A percentile compares a stretch with the other conserved stretches of the same genome.
Conservation (phyloP, 2,329 filamentous ascomycete species). For the Plenodomus lindquistii region DNA sequence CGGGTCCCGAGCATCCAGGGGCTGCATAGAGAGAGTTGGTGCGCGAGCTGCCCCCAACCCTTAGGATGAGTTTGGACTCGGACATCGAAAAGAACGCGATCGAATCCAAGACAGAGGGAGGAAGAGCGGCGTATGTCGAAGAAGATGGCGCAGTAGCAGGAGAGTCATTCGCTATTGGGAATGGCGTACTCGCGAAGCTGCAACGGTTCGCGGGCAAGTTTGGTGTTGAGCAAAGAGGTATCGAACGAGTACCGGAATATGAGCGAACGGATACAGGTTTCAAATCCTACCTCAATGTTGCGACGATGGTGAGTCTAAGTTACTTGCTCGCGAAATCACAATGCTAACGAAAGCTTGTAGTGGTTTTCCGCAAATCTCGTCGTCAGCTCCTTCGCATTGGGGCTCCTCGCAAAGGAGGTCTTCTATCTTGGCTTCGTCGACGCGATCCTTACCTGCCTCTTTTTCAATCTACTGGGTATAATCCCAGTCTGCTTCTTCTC, state of each 20-base stretch:
- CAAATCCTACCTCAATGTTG: constrained; percentile 64
- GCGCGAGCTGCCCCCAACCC: too few species aligned
- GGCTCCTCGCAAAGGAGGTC: constrained; percentile 68
- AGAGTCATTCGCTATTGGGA: constrained; percentile 62
- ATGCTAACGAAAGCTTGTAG: constrained; percentile 42
- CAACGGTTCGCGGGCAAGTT: constrained; percentile 67
- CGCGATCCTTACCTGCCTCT: constrained; percentile 70
- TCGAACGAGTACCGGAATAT: constrained; percentile 72
- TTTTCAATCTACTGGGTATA: constrained; percentile 76
- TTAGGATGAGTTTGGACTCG: too few species aligned
- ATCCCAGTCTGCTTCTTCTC: constrained; percentile 76
- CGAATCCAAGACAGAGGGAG: neutral
- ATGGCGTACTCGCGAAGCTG: constrained; percentile 60
- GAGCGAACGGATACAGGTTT: constrained; percentile 63
- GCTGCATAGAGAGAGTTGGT: too few species aligned
- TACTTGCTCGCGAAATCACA: constrained; percentile 1
- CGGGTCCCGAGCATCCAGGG: too few species aligned
- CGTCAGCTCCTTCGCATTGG: constrained; percentile 75
- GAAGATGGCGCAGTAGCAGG: constrained; percentile 57
- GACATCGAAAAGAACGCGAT: too few species aligned
- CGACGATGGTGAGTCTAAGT: constrained; percentile 68
- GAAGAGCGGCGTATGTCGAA: too few species aligned
- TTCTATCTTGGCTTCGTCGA: constrained; percentile 75
- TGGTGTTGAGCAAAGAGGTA: constrained; percentile 73
- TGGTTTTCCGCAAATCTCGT: constrained; percentile 82